Evolutionary conservation across 2,329 filamentous ascomycete species (phyloP).

Genomic region (Fusarium tuaranense): DNA sequence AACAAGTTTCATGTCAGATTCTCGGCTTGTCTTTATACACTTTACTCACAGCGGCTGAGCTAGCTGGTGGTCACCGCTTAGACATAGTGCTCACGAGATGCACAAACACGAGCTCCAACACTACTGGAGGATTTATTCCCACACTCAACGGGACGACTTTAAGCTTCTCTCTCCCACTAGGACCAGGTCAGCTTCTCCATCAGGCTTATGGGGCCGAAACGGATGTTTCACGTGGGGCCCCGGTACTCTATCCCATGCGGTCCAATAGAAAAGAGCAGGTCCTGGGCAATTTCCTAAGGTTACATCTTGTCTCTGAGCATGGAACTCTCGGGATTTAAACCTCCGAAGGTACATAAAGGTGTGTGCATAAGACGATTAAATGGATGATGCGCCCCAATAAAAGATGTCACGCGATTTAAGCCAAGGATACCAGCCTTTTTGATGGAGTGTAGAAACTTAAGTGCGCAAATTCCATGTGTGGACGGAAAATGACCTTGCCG

Average conservation of each 20-base stretch:
- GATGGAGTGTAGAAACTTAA: neutral
- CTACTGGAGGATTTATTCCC: slow-evolving; percentile 10
- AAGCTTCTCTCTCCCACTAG: slow-evolving; percentile 3
- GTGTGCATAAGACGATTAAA: neutral
- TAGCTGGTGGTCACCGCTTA: neutral
- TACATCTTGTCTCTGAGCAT: neutral
- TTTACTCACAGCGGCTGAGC: too few relatives aligned
- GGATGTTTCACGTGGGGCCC: slow-evolving; percentile 6
- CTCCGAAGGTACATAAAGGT: slow-evolving; percentile 2
- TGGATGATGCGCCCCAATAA: slow-evolving; percentile 31
- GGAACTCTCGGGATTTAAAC: slow-evolving; percentile 4
- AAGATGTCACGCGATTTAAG: neutral
- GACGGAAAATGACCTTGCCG: neutral
- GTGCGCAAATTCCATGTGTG: neutral
- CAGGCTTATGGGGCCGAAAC: neutral
- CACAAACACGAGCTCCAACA: neutral
- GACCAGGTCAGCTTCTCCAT: neutral
- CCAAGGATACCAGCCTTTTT: neutral
- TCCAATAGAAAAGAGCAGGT: slow-evolving; percentile 19
- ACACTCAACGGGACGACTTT: neutral
- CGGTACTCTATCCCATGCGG: slow-evolving; percentile 13
- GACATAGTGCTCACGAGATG: neutral
- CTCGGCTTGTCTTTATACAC: neutral
- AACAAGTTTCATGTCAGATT: neutral
- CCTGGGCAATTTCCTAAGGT: slow-evolving; percentile 6